phyloP scores from a whole-genome alignment of 2,329 filamentous ascomycete genomes.

The Sclerotinia subarctica region DNA sequence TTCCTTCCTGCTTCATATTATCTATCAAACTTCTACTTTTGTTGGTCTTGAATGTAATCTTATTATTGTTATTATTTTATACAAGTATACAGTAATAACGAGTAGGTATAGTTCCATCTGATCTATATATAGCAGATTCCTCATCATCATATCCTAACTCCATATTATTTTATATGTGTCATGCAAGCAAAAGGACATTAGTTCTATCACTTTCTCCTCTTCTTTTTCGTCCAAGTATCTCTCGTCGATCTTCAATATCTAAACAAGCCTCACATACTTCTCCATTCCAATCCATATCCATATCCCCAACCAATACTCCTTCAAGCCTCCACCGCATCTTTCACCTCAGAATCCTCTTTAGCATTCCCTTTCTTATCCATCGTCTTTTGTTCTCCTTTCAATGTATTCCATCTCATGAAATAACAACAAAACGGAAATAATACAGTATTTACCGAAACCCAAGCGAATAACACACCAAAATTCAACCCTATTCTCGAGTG shows the following conservation, averaged over 20 bases:
- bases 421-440: constrained; percentile 52
- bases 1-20: neutral
- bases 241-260: neutral
- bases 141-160: neutral
- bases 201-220: neutral
- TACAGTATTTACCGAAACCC: constrained; percentile 50
- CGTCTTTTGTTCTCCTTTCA: constrained; percentile 27
- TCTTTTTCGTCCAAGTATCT: neutral
- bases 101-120: neutral
- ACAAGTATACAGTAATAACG: neutral
- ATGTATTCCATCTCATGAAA: constrained; percentile 44
- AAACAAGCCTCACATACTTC: neutral
- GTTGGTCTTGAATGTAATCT: too few species aligned
- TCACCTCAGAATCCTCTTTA: neutral
- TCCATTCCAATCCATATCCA: neutral
- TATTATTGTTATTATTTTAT: neutral
- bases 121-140: neutral
- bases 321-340: neutral
- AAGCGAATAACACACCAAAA: constrained; percentile 58
- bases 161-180: neutral
- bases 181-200: neutral
- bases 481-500: constrained; percentile 57
- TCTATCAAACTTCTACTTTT: neutral
- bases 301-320: neutral
- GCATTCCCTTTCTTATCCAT: constrained; percentile 2